Conservation (phyloP, 306 rosid species). For the Coriaria nepalensis region DNA sequence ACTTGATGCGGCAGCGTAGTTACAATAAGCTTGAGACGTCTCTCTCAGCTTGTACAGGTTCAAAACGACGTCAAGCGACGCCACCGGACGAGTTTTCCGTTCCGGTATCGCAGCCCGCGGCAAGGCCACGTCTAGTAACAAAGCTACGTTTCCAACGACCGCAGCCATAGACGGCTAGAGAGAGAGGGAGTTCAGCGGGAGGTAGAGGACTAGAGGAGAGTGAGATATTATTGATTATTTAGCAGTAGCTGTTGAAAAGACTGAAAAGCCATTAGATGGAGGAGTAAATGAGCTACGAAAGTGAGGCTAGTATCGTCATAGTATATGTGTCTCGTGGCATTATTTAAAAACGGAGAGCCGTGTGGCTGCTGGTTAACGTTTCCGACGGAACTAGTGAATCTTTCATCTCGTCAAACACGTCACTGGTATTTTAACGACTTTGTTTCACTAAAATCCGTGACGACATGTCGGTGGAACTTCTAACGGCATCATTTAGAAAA, state of each 20-base stretch:
- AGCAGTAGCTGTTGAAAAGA: slow-evolving; percentile 27
- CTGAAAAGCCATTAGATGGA: not conserved
- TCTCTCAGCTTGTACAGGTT: slow-evolving; percentile 44
- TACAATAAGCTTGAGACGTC: slow-evolving; percentile 5
- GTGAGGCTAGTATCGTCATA: too few species aligned
- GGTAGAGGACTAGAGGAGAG: not conserved
- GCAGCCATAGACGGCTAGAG: slow-evolving; percentile 38
- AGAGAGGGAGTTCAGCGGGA: not conserved
- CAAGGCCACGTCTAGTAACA: slow-evolving; percentile 45
- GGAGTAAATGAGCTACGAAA: too few species aligned
- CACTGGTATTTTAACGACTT: too few species aligned
- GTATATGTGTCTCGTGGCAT: too few species aligned
- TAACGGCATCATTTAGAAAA: too few species aligned
- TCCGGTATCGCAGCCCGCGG: slow-evolving; percentile 34
- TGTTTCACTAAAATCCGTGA: too few species aligned
- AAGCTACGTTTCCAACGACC: slow-evolving; percentile 54
- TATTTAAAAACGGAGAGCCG: too few species aligned
- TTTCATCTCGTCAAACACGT: too few species aligned
- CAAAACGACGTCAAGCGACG: slow-evolving; percentile 37
- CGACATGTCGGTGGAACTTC: too few species aligned
- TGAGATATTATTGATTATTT: slow-evolving; percentile 1
- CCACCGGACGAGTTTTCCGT: slow-evolving; percentile 38
- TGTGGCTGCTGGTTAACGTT: too few species aligned
- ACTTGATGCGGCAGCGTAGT: slow-evolving; percentile 16
- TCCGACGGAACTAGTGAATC: too few species aligned